phyloP scores from a whole-genome alignment of 2,329 filamentous ascomycete species.

The Onygena corvina region DNA sequence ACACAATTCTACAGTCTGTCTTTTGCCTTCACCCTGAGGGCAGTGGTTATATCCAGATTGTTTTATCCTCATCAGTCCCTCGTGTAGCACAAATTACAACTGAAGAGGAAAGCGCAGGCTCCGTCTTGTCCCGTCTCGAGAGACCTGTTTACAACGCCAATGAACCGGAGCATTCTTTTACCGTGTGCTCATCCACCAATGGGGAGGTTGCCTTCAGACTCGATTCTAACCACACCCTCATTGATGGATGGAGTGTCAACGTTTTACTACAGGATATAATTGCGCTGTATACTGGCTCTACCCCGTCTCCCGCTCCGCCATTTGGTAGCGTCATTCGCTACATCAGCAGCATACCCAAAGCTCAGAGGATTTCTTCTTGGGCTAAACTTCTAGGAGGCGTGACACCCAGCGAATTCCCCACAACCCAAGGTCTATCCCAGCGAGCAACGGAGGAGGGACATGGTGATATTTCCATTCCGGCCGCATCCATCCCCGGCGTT shows the following conservation, averaged over 20 bases:
- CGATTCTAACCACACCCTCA: constrained; percentile 35
- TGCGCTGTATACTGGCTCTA: constrained; percentile 26
- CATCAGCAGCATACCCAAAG: constrained; percentile 20
- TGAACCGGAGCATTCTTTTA: constrained; percentile 22
- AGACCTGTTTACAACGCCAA: background rate
- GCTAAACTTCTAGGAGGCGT: constrained; percentile 27
- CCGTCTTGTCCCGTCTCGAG: background rate
- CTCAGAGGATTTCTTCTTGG: constrained; percentile 26
- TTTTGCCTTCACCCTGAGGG: constrained; percentile 10
- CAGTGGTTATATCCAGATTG: constrained; percentile 1
- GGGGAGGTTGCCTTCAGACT: constrained; percentile 27
- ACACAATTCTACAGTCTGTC: constrained; percentile 27
- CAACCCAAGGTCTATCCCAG: constrained; percentile 8
- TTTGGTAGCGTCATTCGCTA: constrained; percentile 30
- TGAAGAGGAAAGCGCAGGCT: background rate
- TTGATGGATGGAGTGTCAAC: constrained; percentile 34
- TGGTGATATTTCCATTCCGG: constrained; percentile 7
- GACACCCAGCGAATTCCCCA: constrained; percentile 33
- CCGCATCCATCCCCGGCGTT: constrained; percentile 4
- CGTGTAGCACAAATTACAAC: background rate
- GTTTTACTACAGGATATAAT: constrained; percentile 31
- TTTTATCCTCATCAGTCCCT: background rate
- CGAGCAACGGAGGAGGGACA: background rate
- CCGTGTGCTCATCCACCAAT: constrained; percentile 24
- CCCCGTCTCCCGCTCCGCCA: constrained; percentile 21